phyloP scores from a whole-genome alignment of 257 asterid species.

The Solanum etuberosum region DNA sequence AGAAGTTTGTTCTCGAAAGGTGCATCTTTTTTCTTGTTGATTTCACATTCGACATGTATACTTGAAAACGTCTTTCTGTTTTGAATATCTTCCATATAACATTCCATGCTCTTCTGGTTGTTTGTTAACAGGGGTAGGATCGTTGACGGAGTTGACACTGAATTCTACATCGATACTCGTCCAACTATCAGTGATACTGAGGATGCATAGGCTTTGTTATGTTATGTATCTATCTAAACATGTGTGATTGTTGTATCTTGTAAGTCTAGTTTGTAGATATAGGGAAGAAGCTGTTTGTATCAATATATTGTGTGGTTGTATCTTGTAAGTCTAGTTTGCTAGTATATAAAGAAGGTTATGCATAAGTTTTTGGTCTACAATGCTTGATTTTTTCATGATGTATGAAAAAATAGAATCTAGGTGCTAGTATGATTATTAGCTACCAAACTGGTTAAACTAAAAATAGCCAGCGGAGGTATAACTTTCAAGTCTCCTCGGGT shows the following conservation, averaged over 20 bases:
- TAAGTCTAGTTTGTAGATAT: not conserved
- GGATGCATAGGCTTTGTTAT: constrained; percentile 18
- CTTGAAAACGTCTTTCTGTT: not conserved
- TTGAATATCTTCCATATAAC: not conserved
- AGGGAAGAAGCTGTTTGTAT: not conserved
- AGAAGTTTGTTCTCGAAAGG: constrained; percentile 78
- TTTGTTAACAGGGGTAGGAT: constrained; percentile 44
- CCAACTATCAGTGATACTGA: constrained; percentile 37
- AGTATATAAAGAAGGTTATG: not conserved
- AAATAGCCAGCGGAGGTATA: not conserved
- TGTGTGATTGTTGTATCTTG: not conserved
- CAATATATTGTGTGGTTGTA: not conserved
- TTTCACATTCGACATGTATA: not conserved
- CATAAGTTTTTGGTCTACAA: not conserved
- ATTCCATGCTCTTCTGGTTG: not conserved
- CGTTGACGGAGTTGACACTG: constrained; percentile 49
- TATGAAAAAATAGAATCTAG: not conserved
- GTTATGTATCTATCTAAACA: not conserved
- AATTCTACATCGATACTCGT: constrained; percentile 41
- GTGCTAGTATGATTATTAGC: not conserved
- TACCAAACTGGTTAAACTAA: not conserved
- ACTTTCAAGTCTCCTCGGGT: no score
- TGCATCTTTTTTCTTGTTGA: not conserved
- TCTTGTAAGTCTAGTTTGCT: not conserved
- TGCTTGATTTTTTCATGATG: not conserved